Conservation (phyloP, 1,284 basidiomycete species). For the Cystobasidium sp. region DNA sequence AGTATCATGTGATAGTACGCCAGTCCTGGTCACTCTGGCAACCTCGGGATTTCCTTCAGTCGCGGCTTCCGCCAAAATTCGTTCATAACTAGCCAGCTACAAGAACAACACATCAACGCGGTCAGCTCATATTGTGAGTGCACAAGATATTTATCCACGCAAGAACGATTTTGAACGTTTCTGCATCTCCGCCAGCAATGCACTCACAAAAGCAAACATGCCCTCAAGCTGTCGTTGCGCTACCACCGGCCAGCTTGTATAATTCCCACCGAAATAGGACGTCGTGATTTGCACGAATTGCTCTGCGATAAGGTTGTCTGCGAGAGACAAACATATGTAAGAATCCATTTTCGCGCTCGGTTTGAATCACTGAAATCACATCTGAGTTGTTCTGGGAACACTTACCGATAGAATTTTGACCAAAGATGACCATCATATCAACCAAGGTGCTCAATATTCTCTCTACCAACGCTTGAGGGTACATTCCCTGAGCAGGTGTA, state of each 20-base stretch:
- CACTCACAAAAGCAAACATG: slow-evolving; percentile 24
- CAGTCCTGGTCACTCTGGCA: slow-evolving; percentile 4
- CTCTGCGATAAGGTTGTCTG: slow-evolving; percentile 24
- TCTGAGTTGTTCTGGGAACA: background rate
- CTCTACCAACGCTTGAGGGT: slow-evolving; percentile 11
- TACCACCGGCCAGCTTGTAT: slow-evolving; percentile 12
- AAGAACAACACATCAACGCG: too few relatives aligned
- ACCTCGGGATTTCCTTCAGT: background rate
- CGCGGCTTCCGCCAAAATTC: background rate
- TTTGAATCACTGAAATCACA: background rate
- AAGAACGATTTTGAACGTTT: background rate
- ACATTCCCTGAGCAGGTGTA: background rate
- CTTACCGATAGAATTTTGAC: slow-evolving; percentile 18
- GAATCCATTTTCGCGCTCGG: background rate
- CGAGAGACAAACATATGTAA: background rate
- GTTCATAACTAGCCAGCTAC: slow-evolving; percentile 13
- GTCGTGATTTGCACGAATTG: slow-evolving; percentile 23
- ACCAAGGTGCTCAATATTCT: slow-evolving; percentile 2
- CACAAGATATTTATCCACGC: background rate
- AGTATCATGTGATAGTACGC: slow-evolving; percentile 7
- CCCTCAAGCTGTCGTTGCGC: slow-evolving; percentile 19
- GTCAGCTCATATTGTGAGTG: background rate
- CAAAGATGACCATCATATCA: slow-evolving; percentile 9
- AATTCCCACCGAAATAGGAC: background rate
- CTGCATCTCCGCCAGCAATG: too few relatives aligned